phyloP scores from a whole-genome alignment of 1,139 yeast species.

The Kodamaea derodonti region DNA sequence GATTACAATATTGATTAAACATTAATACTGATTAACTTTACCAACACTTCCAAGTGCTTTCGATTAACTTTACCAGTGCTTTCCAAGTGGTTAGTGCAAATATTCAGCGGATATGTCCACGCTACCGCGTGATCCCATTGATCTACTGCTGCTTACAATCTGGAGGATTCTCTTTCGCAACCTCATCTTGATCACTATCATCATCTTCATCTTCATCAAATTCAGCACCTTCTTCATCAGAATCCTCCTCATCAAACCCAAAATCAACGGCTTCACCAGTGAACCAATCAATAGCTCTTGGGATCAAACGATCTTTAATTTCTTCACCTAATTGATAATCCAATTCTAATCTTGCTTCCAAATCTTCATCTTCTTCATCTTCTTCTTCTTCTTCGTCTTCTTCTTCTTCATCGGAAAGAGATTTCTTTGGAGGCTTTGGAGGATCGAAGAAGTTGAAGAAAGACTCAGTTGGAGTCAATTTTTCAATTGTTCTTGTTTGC shows the following conservation, averaged over 20 bases:
- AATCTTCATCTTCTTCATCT: constrained; percentile 62
- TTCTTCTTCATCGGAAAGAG: constrained; percentile 43
- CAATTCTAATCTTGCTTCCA: constrained; percentile 81
- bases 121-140: too few species aligned
- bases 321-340: constrained; percentile 97
- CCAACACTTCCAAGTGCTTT: too few species aligned
- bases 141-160: constrained; percentile 79
- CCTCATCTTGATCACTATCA: constrained; percentile 37
- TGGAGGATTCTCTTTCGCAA: constrained; percentile 62
- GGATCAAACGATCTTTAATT: constrained; percentile 90
- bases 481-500: constrained; percentile 94
- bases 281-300: constrained; percentile 97
- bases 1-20: too few species aligned
- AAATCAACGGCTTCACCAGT: constrained; percentile 89
- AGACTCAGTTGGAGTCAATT: constrained; percentile 87
- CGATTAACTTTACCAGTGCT: too few species aligned
- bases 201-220: constrained; percentile 41
- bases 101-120: too few species aligned
- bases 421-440: constrained; percentile 66
- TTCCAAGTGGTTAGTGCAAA: too few species aligned
- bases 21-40: too few species aligned
- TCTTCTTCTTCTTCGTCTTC: constrained; percentile 36
- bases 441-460: constrained; percentile 96
- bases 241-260: constrained; percentile 44
- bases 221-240: constrained; percentile 44